Evolutionary conservation across 352 stramenopile genomes (phyloP).

Genomic region (Globisporangium paroecandrum): DNA sequence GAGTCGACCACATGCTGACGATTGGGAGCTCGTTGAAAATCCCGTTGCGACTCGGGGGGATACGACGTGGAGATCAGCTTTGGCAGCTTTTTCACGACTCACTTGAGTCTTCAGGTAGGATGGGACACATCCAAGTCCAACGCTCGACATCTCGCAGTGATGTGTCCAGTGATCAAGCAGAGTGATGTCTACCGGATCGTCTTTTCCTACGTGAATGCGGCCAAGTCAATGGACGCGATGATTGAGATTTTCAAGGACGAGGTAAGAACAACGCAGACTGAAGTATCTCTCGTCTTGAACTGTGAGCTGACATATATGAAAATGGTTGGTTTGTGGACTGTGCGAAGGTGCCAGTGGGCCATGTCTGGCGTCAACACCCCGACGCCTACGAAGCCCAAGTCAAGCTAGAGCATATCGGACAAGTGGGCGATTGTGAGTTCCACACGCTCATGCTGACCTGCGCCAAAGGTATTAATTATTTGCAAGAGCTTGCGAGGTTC

Average conservation of each 20-base stretch:
- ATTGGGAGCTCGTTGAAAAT: conserved; percentile 29
- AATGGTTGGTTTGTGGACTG: background rate
- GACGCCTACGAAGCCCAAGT: conserved; percentile 21
- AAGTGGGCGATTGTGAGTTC: conserved; percentile 32
- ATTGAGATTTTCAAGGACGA: conserved; percentile 41
- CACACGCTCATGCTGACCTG: conserved; percentile 35
- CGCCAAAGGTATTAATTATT: conserved; percentile 17
- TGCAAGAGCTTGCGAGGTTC: too few relatives aligned
- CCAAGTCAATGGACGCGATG: conserved; percentile 37
- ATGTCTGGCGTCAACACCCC: conserved; percentile 20
- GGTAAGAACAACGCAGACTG: conserved; percentile 15
- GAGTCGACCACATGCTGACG: background rate
- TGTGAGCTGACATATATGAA: background rate
- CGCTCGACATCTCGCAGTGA: conserved; percentile 29
- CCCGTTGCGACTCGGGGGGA: conserved; percentile 37
- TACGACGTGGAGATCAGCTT: conserved; percentile 33
- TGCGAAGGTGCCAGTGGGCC: conserved; percentile 10
- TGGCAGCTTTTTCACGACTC: conserved; percentile 25
- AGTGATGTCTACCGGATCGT: conserved; percentile 34
- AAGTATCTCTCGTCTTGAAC: background rate
- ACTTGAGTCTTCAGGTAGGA: conserved; percentile 25
- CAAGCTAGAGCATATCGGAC: conserved; percentile 24
- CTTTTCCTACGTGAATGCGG: conserved; percentile 41
- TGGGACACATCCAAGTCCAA: conserved; percentile 32
- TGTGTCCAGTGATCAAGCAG: conserved; percentile 30